Evolutionary conservation across 441 rosid genomes (phyloP).

Genomic region (Lepidium campestre): DNA sequence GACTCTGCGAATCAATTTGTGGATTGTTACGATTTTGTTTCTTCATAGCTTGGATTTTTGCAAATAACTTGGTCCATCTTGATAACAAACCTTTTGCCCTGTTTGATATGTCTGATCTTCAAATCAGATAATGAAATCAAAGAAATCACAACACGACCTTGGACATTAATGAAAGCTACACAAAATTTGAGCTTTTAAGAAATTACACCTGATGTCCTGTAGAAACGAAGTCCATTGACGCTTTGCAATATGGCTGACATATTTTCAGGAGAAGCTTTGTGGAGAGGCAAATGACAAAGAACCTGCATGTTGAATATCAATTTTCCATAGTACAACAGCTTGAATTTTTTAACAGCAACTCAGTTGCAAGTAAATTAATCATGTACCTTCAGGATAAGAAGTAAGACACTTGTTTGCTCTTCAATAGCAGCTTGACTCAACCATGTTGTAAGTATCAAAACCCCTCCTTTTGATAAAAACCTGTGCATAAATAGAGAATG

Average conservation of each 20-base stretch:
- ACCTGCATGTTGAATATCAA: conserved; percentile 49
- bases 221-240: conserved; percentile 79
- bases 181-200: background rate
- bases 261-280: conserved; percentile 82
- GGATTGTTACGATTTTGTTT: conserved; percentile 63
- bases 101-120: conserved; percentile 99
- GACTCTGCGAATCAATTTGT: conserved; percentile 54
- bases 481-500: conserved; percentile 34
- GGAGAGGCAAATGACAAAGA: conserved; percentile 84
- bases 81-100: conserved; percentile 90
- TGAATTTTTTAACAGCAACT: background rate
- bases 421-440: conserved; percentile 82
- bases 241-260: conserved; percentile 92
- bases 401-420: conserved; percentile 81
- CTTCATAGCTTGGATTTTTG: conserved; percentile 65
- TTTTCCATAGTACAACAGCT: conserved; percentile 18
- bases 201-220: conserved; percentile 75
- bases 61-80: conserved; percentile 90
- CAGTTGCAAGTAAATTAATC: background rate
- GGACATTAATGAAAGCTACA: background rate
- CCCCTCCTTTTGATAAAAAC: conserved; percentile 89
- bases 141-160: conserved; percentile 32
- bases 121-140: conserved; percentile 88
- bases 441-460: conserved; percentile 94
- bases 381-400: conserved; percentile 64